A percentile compares a stretch with the other conserved stretches of the same genome.
Evolutionary conservation across 768 basidiomycete genomes (phyloP).

Genomic region (Hydnum rufescens): DNA sequence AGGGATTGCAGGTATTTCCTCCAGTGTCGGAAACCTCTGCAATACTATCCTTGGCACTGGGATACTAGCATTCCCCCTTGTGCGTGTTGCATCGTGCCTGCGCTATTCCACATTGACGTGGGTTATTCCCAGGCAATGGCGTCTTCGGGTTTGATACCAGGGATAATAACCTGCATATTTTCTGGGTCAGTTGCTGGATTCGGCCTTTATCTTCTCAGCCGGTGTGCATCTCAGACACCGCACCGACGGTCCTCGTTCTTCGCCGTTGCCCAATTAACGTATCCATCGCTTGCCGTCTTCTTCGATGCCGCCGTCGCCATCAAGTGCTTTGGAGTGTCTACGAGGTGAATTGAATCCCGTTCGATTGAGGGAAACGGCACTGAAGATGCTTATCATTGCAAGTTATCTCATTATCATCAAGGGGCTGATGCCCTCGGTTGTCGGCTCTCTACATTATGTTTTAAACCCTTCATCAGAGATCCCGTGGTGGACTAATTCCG

Average conservation of each 20-base stretch:
- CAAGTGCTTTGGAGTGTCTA: conserved; percentile 93
- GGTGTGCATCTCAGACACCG: conserved; percentile 58
- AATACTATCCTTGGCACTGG: conserved; percentile 91
- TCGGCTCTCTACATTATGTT: conserved; percentile 62
- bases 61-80: conserved; percentile 78
- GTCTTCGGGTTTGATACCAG: conserved; percentile 74
- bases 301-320: conserved; percentile 89
- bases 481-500: conserved; percentile 55
- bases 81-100: conserved; percentile 20
- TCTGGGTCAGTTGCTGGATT: conserved; percentile 62
- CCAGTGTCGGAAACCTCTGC: conserved; percentile 57
- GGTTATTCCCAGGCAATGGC: conserved; percentile 59
- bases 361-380: too few species aligned
- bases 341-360: conserved; percentile 35
- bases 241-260: conserved; percentile 60
- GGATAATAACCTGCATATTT: conserved; percentile 68
- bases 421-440: conserved; percentile 81
- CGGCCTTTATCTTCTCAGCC: conserved; percentile 73
- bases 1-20: conserved; percentile 48
- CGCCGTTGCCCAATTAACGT: conserved; percentile 65
- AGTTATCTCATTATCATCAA: conserved; percentile 87
- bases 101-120: neutral
- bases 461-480: conserved; percentile 45
- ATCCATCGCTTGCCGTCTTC: conserved; percentile 68
- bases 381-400: too few species aligned